Percentiles rank a stretch among this genome's conserved stretches.
Conservation (phyloP, 495 filamentous ascomycete species). For the Penicillium samsonianum region DNA sequence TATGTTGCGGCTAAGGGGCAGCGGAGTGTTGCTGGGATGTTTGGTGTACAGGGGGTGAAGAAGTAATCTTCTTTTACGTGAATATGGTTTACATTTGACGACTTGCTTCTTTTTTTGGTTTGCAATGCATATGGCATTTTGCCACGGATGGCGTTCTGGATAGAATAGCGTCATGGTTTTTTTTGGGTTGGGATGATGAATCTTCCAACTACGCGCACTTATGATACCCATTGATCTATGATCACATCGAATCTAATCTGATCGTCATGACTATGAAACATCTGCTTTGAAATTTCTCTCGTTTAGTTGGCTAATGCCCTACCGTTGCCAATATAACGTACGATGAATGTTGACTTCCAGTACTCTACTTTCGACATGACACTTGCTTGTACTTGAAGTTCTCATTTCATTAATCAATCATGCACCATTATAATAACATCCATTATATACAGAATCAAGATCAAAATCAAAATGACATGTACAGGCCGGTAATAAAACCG, state of each 20-base stretch:
- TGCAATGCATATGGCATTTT: background rate
- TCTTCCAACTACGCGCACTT: background rate
- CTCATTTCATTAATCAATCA: slow-evolving; percentile 24
- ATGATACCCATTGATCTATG: slow-evolving; percentile 12
- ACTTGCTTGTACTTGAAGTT: background rate
- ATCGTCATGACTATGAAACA: background rate
- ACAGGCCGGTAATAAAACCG: background rate
- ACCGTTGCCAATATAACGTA: background rate
- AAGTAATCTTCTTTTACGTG: background rate
- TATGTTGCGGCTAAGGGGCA: slow-evolving; percentile 62
- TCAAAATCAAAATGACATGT: background rate
- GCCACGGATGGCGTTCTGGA: slow-evolving; percentile 1
- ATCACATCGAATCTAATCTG: background rate
- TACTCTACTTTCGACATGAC: background rate
- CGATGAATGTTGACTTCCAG: slow-evolving; percentile 9
- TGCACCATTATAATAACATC: slow-evolving; percentile 31
- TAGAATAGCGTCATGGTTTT: background rate
- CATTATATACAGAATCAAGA: slow-evolving; percentile 29
- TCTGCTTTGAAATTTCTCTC: background rate
- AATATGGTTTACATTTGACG: background rate
- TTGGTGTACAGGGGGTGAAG: slow-evolving; percentile 23
- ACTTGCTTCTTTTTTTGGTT: background rate
- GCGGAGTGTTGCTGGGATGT: slow-evolving; percentile 59
- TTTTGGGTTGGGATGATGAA: background rate
- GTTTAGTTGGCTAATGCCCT: background rate